These are phyloP conservation scores for Calonectria pteridis DNA, from an alignment of 2,329 filamentous ascomycete genomes.

Conservation along the genomic window DNA sequence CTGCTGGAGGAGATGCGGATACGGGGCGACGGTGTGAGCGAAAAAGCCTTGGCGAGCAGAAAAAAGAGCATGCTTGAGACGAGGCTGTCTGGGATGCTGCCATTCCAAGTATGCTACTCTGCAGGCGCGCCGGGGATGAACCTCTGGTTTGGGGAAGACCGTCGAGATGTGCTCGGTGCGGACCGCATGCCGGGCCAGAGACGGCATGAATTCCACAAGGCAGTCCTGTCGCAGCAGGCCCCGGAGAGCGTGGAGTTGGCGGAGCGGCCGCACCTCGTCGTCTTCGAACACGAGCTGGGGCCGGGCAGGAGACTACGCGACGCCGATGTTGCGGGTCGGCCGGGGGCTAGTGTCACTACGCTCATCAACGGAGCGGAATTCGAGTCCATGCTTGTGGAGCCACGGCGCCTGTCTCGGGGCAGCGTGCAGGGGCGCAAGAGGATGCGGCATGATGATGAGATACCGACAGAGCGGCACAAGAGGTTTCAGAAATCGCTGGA, in stretches of 20 bases:
- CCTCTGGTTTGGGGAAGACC: conserved; percentile 44
- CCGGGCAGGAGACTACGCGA: conserved; percentile 28
- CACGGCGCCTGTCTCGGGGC: conserved; percentile 10
- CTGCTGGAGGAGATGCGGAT: conserved; percentile 8
- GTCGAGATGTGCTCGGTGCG: conserved; percentile 42
- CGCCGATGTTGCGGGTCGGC: conserved; percentile 26
- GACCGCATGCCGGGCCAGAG: conserved; percentile 45
- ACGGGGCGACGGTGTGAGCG: conserved; percentile 34
- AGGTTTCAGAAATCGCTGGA: not conserved
- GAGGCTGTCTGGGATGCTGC: conserved; percentile 42
- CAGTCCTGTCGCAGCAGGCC: conserved; percentile 5
- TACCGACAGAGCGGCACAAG: not conserved
- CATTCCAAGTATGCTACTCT: conserved; percentile 44
- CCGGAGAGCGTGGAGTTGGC: not conserved
- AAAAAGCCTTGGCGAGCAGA: conserved; percentile 32
- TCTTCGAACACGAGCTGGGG: conserved; percentile 34
- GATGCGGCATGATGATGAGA: not conserved
- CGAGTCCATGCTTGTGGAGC: conserved; percentile 27
- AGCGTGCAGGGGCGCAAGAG: not conserved
- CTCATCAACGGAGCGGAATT: conserved; percentile 21
- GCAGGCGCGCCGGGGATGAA: conserved; percentile 32
- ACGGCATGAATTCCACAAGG: conserved; percentile 39
- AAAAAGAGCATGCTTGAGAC: conserved; percentile 25
- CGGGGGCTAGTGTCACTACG: conserved; percentile 32
- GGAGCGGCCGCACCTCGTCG: conserved; percentile 27